Evolutionary conservation across 208 protist species (phyloP), one percentile per base, ranked within the genome.

Genomic region (Trypanosoma brucei): DNA sequence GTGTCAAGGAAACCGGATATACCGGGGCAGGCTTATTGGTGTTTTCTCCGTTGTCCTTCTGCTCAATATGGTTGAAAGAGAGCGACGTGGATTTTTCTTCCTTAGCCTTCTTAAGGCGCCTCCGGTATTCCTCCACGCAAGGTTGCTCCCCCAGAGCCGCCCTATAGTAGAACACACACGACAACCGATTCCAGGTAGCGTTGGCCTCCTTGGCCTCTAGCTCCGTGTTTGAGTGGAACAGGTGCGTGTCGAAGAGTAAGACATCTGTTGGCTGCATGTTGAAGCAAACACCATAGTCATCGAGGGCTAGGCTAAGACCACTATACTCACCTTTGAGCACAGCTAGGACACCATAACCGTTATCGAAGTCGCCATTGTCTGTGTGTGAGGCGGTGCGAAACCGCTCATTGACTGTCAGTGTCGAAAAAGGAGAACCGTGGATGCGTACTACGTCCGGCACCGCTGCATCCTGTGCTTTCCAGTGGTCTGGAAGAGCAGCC

Each of bases 161-260:
- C 59, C 91, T 82, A 68, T 94, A 96, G 72, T 96, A 96, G 59
- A 95, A 94, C 2, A 96, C 91, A 66, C 91, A 95, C 1, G 86
- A 90, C 6, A 96, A 72, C 31, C 91, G 58, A 52, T 57, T 65
- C 87, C 91, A 96, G 22, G 72, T 55, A 22, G 60, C 62, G 3
- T 59, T 73, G n/a, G 33, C 34, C 51, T 81, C 56, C 55, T 67
- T 51, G 36, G 54, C n/a, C 62, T 96, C 88, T 31, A 83, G 61
- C 65, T 96, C 88, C 30, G 88, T 96, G 70, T 96, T 96, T 11
- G 85, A 92, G 78, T 96, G 91, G 49, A 88, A 93, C 71, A 88
- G 79, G 75, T 96, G 91, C n/a, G 91, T 91, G 55, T 96, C 82
- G 63, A 96, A 96, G 49, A 96, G 62, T 30, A 96, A 65, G 8